Percentiles rank a stretch among this genome's conserved stretches.
phyloP scores from a whole-genome alignment of 2,329 filamentous ascomycete genomes.

The Trichoderma afroharzianum region DNA sequence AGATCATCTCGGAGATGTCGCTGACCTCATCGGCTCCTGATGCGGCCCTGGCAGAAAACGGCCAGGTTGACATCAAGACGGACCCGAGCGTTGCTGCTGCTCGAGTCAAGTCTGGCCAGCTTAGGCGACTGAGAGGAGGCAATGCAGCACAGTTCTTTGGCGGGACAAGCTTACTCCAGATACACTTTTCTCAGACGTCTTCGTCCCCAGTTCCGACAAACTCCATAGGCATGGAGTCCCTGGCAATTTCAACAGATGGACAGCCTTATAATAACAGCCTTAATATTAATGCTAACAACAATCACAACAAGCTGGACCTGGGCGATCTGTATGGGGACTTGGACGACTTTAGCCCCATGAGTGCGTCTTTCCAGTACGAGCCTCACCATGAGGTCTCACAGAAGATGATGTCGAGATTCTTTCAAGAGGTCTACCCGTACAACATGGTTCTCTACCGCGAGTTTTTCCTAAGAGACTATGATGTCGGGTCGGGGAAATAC shows the following conservation, averaged over 20 bases:
- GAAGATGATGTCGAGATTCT: constrained; percentile 45
- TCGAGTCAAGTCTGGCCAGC: constrained; percentile 32
- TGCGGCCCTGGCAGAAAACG: constrained; percentile 14
- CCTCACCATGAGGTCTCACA: constrained; percentile 44
- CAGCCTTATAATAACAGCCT: background rate
- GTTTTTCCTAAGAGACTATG: constrained; percentile 49
- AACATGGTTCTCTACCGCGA: constrained; percentile 50
- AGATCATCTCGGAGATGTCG: constrained; percentile 39
- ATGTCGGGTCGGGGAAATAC: constrained; percentile 43
- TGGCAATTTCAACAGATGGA: background rate
- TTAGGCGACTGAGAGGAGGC: constrained; percentile 39
- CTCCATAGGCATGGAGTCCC: constrained; percentile 10
- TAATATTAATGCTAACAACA: background rate
- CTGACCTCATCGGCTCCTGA: constrained; percentile 24
- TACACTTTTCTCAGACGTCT: constrained; percentile 31
- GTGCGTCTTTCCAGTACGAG: constrained; percentile 34
- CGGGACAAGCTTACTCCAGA: constrained; percentile 45
- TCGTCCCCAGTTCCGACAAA: constrained; percentile 21
- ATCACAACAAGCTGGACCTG: background rate
- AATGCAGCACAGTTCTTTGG: constrained; percentile 46
- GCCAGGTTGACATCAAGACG: constrained; percentile 22
- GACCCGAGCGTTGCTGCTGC: constrained; percentile 32
- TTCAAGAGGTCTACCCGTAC: constrained; percentile 46
- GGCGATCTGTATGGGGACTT: background rate
- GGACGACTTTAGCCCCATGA: constrained; percentile 21